phyloP scores from a whole-genome alignment of 768 basidiomycete species.

The Strobilomyces confusus region DNA sequence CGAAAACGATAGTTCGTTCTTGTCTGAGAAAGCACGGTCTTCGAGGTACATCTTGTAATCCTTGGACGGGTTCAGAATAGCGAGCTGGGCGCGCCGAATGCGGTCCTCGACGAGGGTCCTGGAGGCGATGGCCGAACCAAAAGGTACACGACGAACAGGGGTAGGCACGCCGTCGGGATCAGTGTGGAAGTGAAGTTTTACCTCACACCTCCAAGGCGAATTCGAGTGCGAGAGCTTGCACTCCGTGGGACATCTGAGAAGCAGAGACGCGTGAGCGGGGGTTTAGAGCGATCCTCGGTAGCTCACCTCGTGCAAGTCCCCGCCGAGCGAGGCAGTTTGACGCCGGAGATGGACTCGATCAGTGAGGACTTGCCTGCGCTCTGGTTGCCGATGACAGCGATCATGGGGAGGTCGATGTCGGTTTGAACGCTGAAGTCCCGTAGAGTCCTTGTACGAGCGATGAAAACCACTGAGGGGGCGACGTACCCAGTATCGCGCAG shows the following conservation, averaged over 20 bases:
- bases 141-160: slow-evolving; percentile 38
- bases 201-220: slow-evolving; percentile 45
- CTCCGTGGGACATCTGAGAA: slow-evolving; percentile 55
- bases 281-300: too few relatives aligned
- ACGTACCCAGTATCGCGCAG: slow-evolving; percentile 59
- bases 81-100: slow-evolving; percentile 60
- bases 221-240: slow-evolving; percentile 42
- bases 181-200: slow-evolving; percentile 22
- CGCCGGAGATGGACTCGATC: slow-evolving; percentile 64
- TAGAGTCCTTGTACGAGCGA: not conserved
- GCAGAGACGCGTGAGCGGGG: too few relatives aligned
- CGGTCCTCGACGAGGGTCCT: slow-evolving; percentile 59
- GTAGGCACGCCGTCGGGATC: slow-evolving; percentile 22
- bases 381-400: slow-evolving; percentile 70
- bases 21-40: too few relatives aligned
- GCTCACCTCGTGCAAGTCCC: slow-evolving; percentile 71
- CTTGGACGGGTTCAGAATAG: slow-evolving; percentile 56
- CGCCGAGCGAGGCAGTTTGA: slow-evolving; percentile 64
- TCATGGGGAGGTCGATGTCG: slow-evolving; percentile 70
- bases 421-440: slow-evolving; percentile 47
- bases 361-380: slow-evolving; percentile 45
- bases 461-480: not conserved
- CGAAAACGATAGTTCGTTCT: too few relatives aligned
- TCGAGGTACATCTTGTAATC: slow-evolving; percentile 16
- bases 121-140: slow-evolving; percentile 47